Percentiles rank a stretch among this genome's conserved stretches.
Evolutionary conservation across 306 rosid genomes (phyloP).

Genomic region (Cotoneaster glaucophyllus): DNA sequence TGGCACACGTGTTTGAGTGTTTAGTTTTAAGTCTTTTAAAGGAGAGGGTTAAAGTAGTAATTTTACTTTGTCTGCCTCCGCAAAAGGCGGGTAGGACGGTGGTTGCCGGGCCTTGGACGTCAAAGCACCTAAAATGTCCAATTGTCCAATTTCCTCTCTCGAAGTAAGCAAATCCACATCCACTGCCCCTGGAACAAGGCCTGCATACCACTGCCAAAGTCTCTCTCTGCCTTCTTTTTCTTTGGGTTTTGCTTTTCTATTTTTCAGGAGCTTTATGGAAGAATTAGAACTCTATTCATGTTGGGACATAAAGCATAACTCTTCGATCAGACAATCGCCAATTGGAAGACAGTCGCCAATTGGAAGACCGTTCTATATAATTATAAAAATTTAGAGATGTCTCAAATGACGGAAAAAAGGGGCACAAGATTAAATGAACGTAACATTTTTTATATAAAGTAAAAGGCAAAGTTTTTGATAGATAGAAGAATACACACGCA

Average conservation of each 20-base stretch:
- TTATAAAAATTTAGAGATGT: too few relatives aligned
- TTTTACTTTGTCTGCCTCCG: slow-evolving; percentile 18
- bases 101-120: slow-evolving; percentile 69
- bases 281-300: too few relatives aligned
- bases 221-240: neutral
- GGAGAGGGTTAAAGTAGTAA: neutral
- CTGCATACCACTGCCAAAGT: neutral
- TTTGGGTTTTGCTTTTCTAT: neutral
- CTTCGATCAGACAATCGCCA: neutral
- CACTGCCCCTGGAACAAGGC: slow-evolving; percentile 8
- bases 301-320: too few relatives aligned
- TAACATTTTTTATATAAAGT: neutral
- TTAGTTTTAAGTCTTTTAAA: neutral
- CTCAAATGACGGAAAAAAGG: too few relatives aligned
- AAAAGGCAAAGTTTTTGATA: neutral
- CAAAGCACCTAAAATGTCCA: slow-evolving; percentile 20
- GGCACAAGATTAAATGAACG: too few relatives aligned
- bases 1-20: neutral
- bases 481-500: neutral
- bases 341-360: too few relatives aligned
- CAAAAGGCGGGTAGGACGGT: slow-evolving; percentile 55
- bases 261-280: neutral
- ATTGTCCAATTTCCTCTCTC: slow-evolving; percentile 12
- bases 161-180: slow-evolving; percentile 12
- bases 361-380: neutral